Base-by-base conservation (phyloP, 148 eudicot genomes). In the Rheum nobile region DNA sequence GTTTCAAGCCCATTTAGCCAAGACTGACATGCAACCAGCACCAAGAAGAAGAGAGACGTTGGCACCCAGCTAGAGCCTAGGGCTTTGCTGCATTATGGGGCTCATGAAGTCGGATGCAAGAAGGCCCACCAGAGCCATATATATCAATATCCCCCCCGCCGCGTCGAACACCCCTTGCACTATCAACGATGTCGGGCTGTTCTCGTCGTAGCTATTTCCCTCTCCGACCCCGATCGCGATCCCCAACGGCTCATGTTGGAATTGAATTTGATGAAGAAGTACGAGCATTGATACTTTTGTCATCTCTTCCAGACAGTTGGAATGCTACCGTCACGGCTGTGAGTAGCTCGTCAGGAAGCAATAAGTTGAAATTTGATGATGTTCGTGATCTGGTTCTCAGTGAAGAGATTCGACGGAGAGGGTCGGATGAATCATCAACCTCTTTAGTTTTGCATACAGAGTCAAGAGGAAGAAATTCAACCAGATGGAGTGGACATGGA, bases 1-100 rank as follows among this genome's bases (percentile, higher is more conserved):
- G n/a, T n/a, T n/a, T n/a, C n/a, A n/a, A n/a, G 89, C 89, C 94
- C 94, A 89, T 74, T 43, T 87, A 28, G 94, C 94, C 76, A 87
- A 79, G 67, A 86, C 72, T 73, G 94, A 84, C 94, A 89, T 89
- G 69, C 86, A 86, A 8, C 81, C 89, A 26, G 91, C 88, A 26
- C 94, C 94, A 3, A 89, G 81, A 24, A 89, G 86, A 55, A 87
- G 79, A 8, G 94, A 89, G 41, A 83, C 22, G 55, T 86, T 78
- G 12, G 88, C 84, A 3, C 88, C 94, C 68, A 85, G 44, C 59
- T 83, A 88, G 74, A 89, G 86, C 67, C 85, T 83, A 9, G 72
- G 48, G 67, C 84, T 90, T 34, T 73, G 80, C 22, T 88, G 90
- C 83, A 90, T 81, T 79, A 83, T 88, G 22, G 89, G 86, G 72